These are phyloP conservation scores for Aquilaria malaccensis DNA, from an alignment of 345 rosid species.

Conservation along the genomic window DNA sequence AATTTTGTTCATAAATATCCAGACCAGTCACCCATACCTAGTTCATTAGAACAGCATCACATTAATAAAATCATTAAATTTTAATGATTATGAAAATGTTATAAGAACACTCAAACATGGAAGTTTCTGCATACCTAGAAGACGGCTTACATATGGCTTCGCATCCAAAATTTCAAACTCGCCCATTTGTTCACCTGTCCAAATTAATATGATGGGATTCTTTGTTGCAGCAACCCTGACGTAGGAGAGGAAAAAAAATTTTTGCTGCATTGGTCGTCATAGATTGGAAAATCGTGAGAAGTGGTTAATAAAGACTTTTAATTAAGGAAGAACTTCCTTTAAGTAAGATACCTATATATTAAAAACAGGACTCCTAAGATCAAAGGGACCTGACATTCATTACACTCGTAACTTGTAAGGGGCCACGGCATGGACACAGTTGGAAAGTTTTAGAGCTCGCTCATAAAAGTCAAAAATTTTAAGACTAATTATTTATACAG, in stretches of 20 bases:
- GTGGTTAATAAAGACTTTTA: too few species aligned
- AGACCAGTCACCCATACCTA: constrained; percentile 95
- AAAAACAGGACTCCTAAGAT: too few species aligned
- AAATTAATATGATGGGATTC: constrained; percentile 89
- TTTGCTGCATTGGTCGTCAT: too few species aligned
- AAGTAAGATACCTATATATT: too few species aligned
- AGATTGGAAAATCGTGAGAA: too few species aligned
- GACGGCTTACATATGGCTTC: constrained; percentile 86
- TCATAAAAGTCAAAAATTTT: too few species aligned
- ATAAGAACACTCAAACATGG: background rate
- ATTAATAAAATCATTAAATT: background rate
- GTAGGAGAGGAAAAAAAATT: background rate
- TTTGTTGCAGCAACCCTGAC: constrained; percentile 90
- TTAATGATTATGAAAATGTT: constrained; percentile 4
- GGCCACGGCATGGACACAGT: too few species aligned
- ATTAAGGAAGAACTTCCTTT: too few species aligned
- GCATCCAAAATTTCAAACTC: constrained; percentile 94
- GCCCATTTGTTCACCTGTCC: constrained; percentile 92
- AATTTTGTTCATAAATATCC: constrained; percentile 86
- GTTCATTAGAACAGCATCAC: background rate
- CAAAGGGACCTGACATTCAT: too few species aligned
- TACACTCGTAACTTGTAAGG: too few species aligned
- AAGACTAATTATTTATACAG: too few species aligned
- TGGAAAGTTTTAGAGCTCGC: too few species aligned
- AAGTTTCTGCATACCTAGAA: constrained; percentile 44